Evolutionary conservation across 768 basidiomycete genomes (phyloP), one percentile per base, ranked within the genome.

Genomic region (Baorangia bicolor): DNA sequence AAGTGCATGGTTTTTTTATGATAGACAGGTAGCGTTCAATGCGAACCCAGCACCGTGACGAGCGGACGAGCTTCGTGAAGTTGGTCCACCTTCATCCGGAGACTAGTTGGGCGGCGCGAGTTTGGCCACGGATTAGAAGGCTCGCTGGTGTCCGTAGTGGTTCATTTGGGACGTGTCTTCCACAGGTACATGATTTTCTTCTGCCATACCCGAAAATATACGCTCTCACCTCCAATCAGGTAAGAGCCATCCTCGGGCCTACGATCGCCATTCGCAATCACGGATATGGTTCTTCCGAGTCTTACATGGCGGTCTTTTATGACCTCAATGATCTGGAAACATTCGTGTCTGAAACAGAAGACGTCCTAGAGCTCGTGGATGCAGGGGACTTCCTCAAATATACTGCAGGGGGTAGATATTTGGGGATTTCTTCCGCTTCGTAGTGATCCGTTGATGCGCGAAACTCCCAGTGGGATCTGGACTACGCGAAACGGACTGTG

Each of bases 401-500:
- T 60, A 35, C 34, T 55, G 16, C 51, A 53, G 16, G 57, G 34
- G 5, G 62, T 62, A 28, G 6, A 56, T 44, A 14, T 20, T 11
- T 4, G 9, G 9, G 12, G 0, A 3, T 16, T 27, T 39, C 18
- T n/a, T 44, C 6, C 9, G 0, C 20, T 5, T 23, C 11, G 31
- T 30, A 11, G 21, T 13, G 4, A 37, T 28, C 16, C 8, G 10
- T 21, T 53, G 30, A 44, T 28, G 23, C 20, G 9, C 7, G 21
- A 27, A 20, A 13, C 13, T 30, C 4, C 11, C 30, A 64, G 63
- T 56, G 51, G 56, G 45, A 55, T 3, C 20, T 55, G 16, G 27
- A 63, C 60, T 18, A 64, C 63, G 10, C 49, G 49, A 33, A 53
- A 56, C 7, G 63, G 63, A 7, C 39, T 58, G n/a, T 64, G 59